A percentile compares a stretch with the other conserved stretches of the same genome.
phyloP scores from a whole-genome alignment of 345 rosid genomes.

The Gossypium thurberi region DNA sequence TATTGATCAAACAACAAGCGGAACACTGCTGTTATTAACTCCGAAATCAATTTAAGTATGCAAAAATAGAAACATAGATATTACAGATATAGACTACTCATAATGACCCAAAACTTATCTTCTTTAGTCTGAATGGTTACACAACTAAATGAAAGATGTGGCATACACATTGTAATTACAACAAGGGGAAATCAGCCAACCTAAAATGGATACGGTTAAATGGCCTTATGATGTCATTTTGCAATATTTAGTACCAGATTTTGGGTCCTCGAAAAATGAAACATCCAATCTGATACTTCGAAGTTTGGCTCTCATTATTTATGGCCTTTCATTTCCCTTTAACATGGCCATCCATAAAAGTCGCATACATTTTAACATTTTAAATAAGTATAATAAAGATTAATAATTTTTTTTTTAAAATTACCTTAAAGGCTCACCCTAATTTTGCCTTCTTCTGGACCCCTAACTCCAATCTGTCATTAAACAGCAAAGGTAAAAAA shows the following conservation, averaged over 20 bases:
- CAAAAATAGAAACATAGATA: neutral
- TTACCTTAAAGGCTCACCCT: neutral
- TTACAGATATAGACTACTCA: slow-evolving; percentile 1
- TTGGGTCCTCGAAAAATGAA: neutral
- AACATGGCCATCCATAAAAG: neutral
- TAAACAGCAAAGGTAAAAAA: neutral
- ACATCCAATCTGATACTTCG: neutral
- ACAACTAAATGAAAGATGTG: neutral
- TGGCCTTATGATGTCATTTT: neutral
- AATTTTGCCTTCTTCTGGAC: neutral
- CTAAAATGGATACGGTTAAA: neutral
- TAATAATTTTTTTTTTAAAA: neutral
- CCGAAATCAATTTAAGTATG: slow-evolving; percentile 34
- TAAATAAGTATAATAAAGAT: neutral
- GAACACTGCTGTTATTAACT: slow-evolving; percentile 52
- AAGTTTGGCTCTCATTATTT: neutral
- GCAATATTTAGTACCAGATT: neutral
- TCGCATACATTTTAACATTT: neutral
- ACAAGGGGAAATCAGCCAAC: neutral
- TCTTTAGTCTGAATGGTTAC: neutral
- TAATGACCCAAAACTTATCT: neutral
- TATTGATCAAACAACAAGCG: slow-evolving; percentile 50
- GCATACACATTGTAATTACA: neutral
- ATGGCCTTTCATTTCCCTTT: neutral
- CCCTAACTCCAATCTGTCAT: neutral